Evolutionary conservation across 306 rosid species (phyloP).

Genomic region (Trifolium dubium): DNA sequence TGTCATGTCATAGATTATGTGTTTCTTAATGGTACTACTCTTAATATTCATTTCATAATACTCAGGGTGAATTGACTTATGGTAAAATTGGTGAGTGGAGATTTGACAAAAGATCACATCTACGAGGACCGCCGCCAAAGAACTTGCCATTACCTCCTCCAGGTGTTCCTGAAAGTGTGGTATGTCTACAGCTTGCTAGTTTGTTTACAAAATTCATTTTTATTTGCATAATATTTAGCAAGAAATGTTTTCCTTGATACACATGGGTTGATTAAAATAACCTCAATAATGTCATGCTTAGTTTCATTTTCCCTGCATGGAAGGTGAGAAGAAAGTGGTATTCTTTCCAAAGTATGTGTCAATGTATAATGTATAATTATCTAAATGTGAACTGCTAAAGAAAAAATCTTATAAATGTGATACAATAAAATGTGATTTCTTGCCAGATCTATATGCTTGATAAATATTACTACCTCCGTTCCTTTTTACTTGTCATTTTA

Average conservation of each 20-base stretch:
- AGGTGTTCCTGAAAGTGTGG: conserved; percentile 99
- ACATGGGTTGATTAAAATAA: not conserved
- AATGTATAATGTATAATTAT: not conserved
- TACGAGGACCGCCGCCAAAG: conserved; percentile 82
- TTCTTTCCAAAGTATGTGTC: not conserved
- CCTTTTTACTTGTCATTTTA: too few species aligned
- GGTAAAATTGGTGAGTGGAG: conserved; percentile 96
- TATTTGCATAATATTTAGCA: conserved; percentile 36
- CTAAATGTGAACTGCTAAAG: not conserved
- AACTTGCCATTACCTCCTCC: conserved; percentile 89
- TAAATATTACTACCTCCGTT: too few species aligned
- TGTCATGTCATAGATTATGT: conserved; percentile 13
- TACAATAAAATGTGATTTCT: not conserved
- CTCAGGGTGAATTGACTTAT: conserved; percentile 86
- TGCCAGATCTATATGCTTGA: conserved; percentile 13
- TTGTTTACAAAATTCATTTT: conserved; percentile 16
- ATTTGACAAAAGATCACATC: conserved; percentile 91
- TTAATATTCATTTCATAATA: conserved; percentile 30
- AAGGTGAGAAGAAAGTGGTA: conserved; percentile 32
- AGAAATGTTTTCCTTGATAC: conserved; percentile 1
- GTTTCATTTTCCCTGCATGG: conserved; percentile 23
- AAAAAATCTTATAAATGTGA: conserved; percentile 9
- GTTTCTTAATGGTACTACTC: conserved; percentile 20
- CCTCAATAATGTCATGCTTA: conserved; percentile 11
- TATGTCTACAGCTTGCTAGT: conserved; percentile 52